Evolutionary conservation across 257 asterid species (phyloP).

Genomic region (Jasminum sambac): DNA sequence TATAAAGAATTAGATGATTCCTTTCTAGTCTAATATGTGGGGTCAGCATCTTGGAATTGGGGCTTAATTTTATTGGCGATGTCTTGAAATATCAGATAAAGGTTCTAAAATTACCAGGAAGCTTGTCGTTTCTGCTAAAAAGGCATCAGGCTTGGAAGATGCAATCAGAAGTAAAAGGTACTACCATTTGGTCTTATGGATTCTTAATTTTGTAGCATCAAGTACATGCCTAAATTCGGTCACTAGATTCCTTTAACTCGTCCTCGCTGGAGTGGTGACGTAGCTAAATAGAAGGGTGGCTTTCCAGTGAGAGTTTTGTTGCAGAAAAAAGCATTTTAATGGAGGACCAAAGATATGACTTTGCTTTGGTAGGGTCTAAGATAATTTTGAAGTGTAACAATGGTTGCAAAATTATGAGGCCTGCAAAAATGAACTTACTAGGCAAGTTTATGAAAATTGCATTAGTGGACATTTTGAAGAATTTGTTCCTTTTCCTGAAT

Average conservation of each 20-base stretch:
- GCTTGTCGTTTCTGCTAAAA: conserved; percentile 62
- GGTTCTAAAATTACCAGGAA: conserved; percentile 35
- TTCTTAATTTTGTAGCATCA: background rate
- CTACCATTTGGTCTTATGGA: conserved; percentile 19
- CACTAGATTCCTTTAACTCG: background rate
- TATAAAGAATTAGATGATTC: background rate
- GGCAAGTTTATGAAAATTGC: background rate
- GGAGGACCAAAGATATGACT: too few relatives aligned
- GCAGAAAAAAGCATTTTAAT: background rate
- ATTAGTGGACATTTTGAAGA: background rate
- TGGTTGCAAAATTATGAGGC: background rate
- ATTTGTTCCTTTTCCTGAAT: background rate
- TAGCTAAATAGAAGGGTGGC: background rate
- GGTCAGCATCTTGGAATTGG: conserved; percentile 26
- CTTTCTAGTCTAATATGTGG: background rate
- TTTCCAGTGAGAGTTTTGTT: background rate
- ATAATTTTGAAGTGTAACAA: background rate
- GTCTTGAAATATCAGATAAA: conserved; percentile 31
- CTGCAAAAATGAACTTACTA: background rate
- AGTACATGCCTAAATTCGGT: background rate
- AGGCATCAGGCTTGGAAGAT: conserved; percentile 85
- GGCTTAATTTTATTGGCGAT: conserved; percentile 21
- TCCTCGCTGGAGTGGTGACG: background rate
- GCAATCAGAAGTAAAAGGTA: conserved; percentile 80
- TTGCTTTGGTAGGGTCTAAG: too few relatives aligned